A percentile compares a stretch with the other conserved stretches of the same genome.
phyloP scores from a whole-genome alignment of 2,329 filamentous ascomycete genomes.

The Paramyrothecium sp. region DNA sequence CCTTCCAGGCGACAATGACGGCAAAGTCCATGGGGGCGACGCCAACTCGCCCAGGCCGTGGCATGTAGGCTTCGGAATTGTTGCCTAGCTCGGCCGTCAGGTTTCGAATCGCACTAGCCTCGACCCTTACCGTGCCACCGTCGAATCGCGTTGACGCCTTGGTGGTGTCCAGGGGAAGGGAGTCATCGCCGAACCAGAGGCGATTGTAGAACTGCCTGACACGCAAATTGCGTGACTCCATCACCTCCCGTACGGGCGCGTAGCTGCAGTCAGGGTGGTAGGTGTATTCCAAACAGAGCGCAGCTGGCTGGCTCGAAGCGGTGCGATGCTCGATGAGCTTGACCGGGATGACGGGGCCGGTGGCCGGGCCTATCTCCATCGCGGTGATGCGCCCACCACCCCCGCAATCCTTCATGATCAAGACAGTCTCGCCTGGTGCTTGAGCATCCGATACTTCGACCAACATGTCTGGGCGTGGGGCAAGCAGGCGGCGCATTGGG shows the following conservation, averaged over 20 bases:
- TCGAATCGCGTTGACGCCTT: conserved; percentile 89
- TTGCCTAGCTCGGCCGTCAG: conserved; percentile 99
- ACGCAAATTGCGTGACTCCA: conserved; percentile 91
- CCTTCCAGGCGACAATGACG: conserved; percentile 98
- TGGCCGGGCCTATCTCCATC: conserved; percentile 76
- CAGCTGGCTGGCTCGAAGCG: conserved; percentile 76
- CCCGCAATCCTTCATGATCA: conserved; percentile 83
- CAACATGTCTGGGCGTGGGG: conserved; percentile 79
- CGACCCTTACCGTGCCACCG: conserved; percentile 83
- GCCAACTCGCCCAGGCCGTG: conserved; percentile 89
- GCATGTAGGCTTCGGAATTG: conserved; percentile 94
- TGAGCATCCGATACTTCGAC: conserved; percentile 85
- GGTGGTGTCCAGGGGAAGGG: conserved; percentile 77
- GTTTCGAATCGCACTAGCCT: conserved; percentile 90
- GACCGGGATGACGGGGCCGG: conserved; percentile 77
- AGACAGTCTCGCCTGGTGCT: conserved; percentile 78
- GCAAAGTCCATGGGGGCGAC: conserved; percentile 98
- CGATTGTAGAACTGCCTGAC: conserved; percentile 99
- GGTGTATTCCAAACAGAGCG: conserved; percentile 81
- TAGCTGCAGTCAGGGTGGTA: conserved; percentile 97
- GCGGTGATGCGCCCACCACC: conserved; percentile 87
- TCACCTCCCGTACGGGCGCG: conserved; percentile 95
- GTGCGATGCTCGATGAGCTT: conserved; percentile 93
- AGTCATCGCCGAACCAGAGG: conserved; percentile 91
- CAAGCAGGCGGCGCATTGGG: conserved; percentile 87